A percentile compares a stretch with the other conserved stretches of the same genome.
Evolutionary conservation across 2,329 filamentous ascomycete species (phyloP).

Genomic region (Fusarium nisikadoi): DNA sequence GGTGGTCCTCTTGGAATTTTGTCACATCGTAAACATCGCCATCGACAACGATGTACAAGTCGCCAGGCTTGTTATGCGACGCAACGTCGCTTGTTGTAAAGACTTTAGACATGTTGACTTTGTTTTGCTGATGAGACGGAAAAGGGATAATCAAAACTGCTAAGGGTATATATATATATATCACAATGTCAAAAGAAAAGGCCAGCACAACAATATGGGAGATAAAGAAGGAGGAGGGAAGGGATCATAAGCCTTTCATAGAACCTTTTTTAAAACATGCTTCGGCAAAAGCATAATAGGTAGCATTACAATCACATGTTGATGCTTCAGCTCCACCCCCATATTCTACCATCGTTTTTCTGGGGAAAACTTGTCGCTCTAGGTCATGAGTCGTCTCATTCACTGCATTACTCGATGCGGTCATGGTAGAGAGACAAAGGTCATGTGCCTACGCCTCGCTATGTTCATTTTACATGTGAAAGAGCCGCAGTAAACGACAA

Average conservation of each 20-base stretch:
- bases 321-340: constrained; percentile 24
- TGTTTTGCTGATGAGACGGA: constrained; percentile 8
- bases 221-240: neutral
- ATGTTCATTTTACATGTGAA: constrained; percentile 35
- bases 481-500: constrained; percentile 11
- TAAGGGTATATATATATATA: neutral
- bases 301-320: constrained; percentile 42
- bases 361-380: constrained; percentile 13
- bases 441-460: constrained; percentile 40
- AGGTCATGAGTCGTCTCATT: constrained; percentile 36
- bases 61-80: constrained; percentile 87
- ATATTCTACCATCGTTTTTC: constrained; percentile 9
- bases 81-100: constrained; percentile 89
- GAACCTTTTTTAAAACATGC: constrained; percentile 32
- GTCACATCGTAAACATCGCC: constrained; percentile 96
- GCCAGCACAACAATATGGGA: constrained; percentile 4
- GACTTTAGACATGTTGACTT: constrained; percentile 80
- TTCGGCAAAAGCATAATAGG: constrained; percentile 37
- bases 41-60: constrained; percentile 90
- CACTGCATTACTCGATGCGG: constrained; percentile 32
- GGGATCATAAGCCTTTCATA: neutral
- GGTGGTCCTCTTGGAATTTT: constrained; percentile 86
- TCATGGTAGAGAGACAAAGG: constrained; percentile 28
- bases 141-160: constrained; percentile 1
- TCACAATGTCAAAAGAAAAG: constrained; percentile 1